Conservation (phyloP, 1,284 basidiomycete genomes). For the Trichosporon sp. region DNA sequence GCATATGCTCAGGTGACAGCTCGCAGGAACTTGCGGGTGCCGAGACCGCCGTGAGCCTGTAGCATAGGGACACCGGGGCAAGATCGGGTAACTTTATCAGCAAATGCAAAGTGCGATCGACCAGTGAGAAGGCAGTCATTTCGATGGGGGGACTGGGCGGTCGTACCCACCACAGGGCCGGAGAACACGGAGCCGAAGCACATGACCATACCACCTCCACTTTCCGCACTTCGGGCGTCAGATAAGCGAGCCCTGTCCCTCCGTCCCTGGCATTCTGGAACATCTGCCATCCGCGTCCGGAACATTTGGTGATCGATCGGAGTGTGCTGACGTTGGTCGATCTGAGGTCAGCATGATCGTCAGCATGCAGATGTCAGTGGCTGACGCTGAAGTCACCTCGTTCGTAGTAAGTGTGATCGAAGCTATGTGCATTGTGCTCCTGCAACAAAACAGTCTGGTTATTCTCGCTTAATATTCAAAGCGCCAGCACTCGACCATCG, state of each 20-base stretch:
- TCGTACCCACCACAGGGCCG: background rate
- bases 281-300: background rate
- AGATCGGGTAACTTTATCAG: slow-evolving; percentile 10
- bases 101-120: background rate
- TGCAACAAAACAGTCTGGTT: background rate
- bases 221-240: background rate
- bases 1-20: slow-evolving; percentile 3
- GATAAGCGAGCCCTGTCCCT: background rate
- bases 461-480: slow-evolving; percentile 4
- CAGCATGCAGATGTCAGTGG: background rate
- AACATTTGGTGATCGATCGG: background rate
- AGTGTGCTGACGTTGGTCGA: background rate
- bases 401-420: too few species aligned
- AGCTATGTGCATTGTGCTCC: background rate
- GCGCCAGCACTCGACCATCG: background rate
- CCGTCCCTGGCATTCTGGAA: background rate
- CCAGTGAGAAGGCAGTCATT: background rate
- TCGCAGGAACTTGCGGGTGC: background rate
- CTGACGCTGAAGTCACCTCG: background rate
- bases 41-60: slow-evolving; percentile 1
- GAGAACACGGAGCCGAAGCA: slow-evolving; percentile 1
- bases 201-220: background rate
- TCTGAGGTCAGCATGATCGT: slow-evolving; percentile 4
- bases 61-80: background rate
- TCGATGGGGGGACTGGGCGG: background rate